These are phyloP conservation scores for Colletotrichum chrysophilum DNA, from an alignment of 2,329 filamentous ascomycete genomes.

Conservation along the genomic window DNA sequence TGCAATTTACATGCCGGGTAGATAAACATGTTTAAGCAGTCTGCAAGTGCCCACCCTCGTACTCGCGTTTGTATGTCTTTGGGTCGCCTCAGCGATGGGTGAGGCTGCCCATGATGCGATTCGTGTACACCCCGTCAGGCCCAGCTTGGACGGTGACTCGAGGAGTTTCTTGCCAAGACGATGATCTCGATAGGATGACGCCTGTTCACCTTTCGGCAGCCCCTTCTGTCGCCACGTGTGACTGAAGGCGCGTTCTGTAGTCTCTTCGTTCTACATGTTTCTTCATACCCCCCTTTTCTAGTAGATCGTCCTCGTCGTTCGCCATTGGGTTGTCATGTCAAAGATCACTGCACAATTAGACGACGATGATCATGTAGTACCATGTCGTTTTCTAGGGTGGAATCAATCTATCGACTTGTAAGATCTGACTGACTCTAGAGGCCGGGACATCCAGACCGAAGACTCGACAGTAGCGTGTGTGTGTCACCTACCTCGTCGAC, in stretches of 20 bases:
- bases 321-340: not conserved
- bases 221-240: not conserved
- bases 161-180: not conserved
- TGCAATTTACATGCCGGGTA: not conserved
- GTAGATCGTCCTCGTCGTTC: not conserved
- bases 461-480: not conserved
- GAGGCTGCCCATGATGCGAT: not conserved
- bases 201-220: not conserved
- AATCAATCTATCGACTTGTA: not conserved
- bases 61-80: not conserved
- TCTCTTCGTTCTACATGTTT: not conserved
- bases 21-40: not conserved
- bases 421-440: not conserved
- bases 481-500: not conserved
- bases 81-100: not conserved
- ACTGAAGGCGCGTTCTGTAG: not conserved
- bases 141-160: not conserved
- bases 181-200: not conserved
- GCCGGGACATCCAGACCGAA: not conserved
- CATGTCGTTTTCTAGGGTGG: not conserved
- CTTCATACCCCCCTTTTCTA: not conserved
- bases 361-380: not conserved
- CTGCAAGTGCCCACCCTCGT: not conserved
- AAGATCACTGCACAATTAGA: not conserved
- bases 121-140: no score